phyloP scores from a whole-genome alignment of 2,329 filamentous ascomycete species.

The Pseudopithomyces maydicus region DNA sequence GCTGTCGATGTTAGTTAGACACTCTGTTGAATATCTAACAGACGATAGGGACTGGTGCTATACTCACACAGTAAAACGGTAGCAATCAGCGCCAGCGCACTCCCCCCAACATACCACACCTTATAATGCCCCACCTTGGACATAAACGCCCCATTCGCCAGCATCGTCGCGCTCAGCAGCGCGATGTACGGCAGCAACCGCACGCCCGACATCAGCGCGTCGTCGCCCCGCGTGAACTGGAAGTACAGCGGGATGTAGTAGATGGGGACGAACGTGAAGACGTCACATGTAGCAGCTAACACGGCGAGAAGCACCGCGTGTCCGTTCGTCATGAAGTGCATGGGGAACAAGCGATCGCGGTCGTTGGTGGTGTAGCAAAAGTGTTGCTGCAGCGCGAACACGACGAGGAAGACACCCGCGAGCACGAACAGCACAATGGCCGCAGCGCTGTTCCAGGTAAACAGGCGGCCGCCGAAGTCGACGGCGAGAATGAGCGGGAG shows the following conservation, averaged over 20 bases:
- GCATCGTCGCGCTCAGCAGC: conserved; percentile 14
- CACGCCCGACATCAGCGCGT: conserved; percentile 20
- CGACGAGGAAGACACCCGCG: no score
- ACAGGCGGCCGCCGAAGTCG: no score
- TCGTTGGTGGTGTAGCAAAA: no score
- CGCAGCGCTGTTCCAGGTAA: no score
- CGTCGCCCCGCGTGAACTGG: conserved; percentile 22
- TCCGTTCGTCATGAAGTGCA: not conserved
- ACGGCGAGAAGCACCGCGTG: conserved; percentile 4
- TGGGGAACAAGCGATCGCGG: not conserved
- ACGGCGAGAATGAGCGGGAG: no score
- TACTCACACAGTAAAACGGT: conserved; percentile 1
- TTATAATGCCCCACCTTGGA: conserved; percentile 9
- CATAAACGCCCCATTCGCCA: conserved; percentile 21
- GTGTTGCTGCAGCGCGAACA: no score
- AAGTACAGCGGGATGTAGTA: conserved; percentile 28
- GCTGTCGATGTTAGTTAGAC: not conserved
- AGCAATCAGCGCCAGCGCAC: not conserved
- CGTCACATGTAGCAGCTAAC: conserved; percentile 32
- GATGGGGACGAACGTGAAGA: not conserved
- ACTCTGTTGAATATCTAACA: no score
- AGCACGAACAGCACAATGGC: no score
- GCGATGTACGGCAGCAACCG: conserved; percentile 28
- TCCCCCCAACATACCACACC: conserved; percentile 11
- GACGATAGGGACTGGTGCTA: no score